phyloP scores from a whole-genome alignment of 106 monocot genomes.

The Gastrodia elata region DNA sequence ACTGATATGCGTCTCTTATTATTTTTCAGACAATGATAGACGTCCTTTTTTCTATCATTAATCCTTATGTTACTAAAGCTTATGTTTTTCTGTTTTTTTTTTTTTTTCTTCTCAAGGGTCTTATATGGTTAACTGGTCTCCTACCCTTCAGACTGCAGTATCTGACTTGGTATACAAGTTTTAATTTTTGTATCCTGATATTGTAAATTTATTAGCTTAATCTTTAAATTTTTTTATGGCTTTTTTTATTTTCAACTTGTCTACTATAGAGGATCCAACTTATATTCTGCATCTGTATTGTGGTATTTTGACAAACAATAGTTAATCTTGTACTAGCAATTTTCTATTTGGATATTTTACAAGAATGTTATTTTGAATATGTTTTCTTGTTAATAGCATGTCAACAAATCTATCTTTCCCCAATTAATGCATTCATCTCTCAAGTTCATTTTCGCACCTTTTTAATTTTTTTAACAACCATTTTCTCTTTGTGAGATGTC shows the following conservation, averaged over 20 bases:
- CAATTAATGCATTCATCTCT: not conserved
- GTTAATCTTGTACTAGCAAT: not conserved
- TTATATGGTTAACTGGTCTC: conserved; percentile 99
- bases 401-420: not conserved
- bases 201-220: not conserved
- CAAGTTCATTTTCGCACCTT: not conserved
- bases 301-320: not conserved
- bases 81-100: not conserved
- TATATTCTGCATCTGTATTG: not conserved
- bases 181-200: not conserved
- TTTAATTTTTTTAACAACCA: not conserved
- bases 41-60: no score
- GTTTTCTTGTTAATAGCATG: not conserved
- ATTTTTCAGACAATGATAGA: no score
- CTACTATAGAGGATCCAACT: not conserved
- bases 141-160: conserved; percentile 91
- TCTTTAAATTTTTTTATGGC: no score
- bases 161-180: conserved; percentile 81
- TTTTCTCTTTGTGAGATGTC: not conserved
- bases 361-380: not conserved
- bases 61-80: not conserved
- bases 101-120: conserved; percentile 52
- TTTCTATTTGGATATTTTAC: not conserved
- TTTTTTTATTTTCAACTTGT: not conserved
- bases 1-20: no score